These are phyloP conservation scores for Apiotrichum veenhuisii DNA, from an alignment of 1,284 basidiomycete genomes.

Conservation along the genomic window DNA sequence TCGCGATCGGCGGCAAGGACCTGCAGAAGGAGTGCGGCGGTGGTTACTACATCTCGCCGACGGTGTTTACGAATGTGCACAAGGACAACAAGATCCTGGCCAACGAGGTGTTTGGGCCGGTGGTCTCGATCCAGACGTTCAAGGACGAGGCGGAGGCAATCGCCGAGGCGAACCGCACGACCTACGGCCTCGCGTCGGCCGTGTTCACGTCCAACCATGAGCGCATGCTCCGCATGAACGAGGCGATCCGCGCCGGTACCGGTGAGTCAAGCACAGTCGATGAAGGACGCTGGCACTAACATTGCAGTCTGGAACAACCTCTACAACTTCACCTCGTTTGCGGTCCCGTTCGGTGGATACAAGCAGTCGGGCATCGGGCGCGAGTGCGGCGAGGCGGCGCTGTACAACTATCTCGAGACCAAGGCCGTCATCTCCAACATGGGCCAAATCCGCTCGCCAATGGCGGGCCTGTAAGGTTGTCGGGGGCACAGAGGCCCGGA, in stretches of 20 bases:
- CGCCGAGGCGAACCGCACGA: constrained; percentile 72
- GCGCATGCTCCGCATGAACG: constrained; percentile 79
- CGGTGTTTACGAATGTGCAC: constrained; percentile 45
- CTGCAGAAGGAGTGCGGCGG: constrained; percentile 9
- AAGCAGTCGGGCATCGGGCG: constrained; percentile 29
- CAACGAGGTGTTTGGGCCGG: constrained; percentile 53
- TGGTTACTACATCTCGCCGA: constrained; percentile 38
- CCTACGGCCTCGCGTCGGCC: constrained; percentile 81
- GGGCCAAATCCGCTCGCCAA: constrained; percentile 17
- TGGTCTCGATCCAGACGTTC: constrained; percentile 50
- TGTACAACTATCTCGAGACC: constrained; percentile 18
- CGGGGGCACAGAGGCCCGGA: no score
- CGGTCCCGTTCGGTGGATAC: constrained; percentile 16
- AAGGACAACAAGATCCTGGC: constrained; percentile 36
- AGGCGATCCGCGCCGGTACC: constrained; percentile 79
- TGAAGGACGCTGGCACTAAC: background rate
- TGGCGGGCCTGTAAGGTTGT: background rate
- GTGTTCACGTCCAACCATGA: constrained; percentile 79
- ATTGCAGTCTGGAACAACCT: constrained; percentile 12
- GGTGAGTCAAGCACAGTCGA: constrained; percentile 36
- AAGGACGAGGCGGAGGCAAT: constrained; percentile 54
- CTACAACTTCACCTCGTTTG: constrained; percentile 14
- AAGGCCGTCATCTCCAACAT: constrained; percentile 48
- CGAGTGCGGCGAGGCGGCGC: constrained; percentile 12
- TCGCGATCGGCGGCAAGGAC: constrained; percentile 67